Base-by-base conservation (phyloP, 768 basidiomycete species). In the Phlegmacium glaucopus region DNA sequence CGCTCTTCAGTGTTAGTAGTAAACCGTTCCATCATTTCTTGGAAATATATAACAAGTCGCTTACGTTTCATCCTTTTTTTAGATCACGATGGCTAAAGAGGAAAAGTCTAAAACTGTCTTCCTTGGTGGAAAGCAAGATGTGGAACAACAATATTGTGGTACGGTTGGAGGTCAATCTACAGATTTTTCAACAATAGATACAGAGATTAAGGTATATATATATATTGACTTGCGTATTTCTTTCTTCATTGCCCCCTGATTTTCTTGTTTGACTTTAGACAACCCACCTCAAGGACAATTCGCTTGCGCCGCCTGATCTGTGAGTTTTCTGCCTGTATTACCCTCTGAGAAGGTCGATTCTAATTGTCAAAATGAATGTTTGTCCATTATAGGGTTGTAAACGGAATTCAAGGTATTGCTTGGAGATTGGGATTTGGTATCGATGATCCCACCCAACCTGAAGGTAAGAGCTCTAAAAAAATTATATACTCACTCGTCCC, bases 351-450 rank as follows among this genome's bases (percentile, higher is more conserved):
- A n/a, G 16, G 25, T 39, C 4, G 12, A 12, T 32, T n/a, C n/a
- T n/a, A n/a, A n/a, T n/a, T n/a, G n/a, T n/a, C n/a, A n/a, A n/a
- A n/a, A 18, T 12, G 35, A 18, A 28, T 9, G 34, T 17, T 1
- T 30, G 15, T 13, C 12, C 39, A 34, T 37, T 27, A 9, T 37
- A 80, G 80, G 53, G 50, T 77, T 42, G 78, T 78, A 13, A 80
- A 80, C 56, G 78, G 77, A 29, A 66, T 79, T 11, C 78, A 79
- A 58, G 80, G 81, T n/a, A 77, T 83, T 42, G 78, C 82, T 34
- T 85, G 80, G 80, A 68, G 82, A 49, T 64, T 83, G 9, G 80
- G 71, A 4, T 82, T 82, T 55, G 82, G 82, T 10, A 63, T 85
- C 27, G 59, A 74, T 36, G 67, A 80, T 51, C 68, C 79, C 16